These are phyloP conservation scores for Persicaria tinctoria DNA, from an alignment of 148 eudicot genomes.

Conservation along the genomic window DNA sequence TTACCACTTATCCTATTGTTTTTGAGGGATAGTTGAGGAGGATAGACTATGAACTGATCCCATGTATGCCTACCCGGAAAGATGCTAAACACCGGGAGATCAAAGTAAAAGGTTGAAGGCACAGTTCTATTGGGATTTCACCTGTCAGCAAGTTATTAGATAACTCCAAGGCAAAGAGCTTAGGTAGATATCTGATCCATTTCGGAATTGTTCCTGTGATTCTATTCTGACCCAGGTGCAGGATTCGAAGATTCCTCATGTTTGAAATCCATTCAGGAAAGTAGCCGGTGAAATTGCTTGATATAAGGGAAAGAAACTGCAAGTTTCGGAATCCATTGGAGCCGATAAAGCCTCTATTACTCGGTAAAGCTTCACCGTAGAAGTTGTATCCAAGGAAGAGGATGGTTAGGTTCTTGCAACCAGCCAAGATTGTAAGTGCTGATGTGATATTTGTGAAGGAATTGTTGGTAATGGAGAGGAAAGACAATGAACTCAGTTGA, in stretches of 20 bases:
- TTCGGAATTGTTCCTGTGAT: slow-evolving; percentile 58
- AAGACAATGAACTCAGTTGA: slow-evolving; percentile 48
- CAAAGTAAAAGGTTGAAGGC: slow-evolving; percentile 41
- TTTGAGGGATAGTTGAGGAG: slow-evolving; percentile 53
- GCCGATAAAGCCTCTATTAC: slow-evolving; percentile 25
- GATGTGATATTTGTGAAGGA: slow-evolving; percentile 51
- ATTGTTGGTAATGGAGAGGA: slow-evolving; percentile 71
- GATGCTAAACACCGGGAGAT: slow-evolving; percentile 69
- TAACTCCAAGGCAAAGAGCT: slow-evolving; percentile 71
- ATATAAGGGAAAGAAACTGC: slow-evolving; percentile 64
- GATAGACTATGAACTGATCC: slow-evolving; percentile 59
- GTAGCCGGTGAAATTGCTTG: slow-evolving; percentile 47
- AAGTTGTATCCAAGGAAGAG: slow-evolving; percentile 54
- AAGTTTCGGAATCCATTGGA: slow-evolving; percentile 43
- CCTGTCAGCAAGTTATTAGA: slow-evolving; percentile 52
- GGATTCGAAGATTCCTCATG: slow-evolving; percentile 48
- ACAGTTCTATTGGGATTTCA: slow-evolving; percentile 41
- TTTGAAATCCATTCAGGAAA: slow-evolving; percentile 59
- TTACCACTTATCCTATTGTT: slow-evolving; percentile 55
- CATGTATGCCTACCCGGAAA: slow-evolving; percentile 52
- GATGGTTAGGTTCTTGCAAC: slow-evolving; percentile 56
- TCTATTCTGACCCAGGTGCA: slow-evolving; percentile 56
- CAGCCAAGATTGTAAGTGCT: slow-evolving; percentile 42
- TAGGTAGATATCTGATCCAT: slow-evolving; percentile 54
- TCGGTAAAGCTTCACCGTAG: slow-evolving; percentile 47